Base-by-base conservation (phyloP, 108 stramenopile genomes). In the Cyclostephanos tholiformis region DNA sequence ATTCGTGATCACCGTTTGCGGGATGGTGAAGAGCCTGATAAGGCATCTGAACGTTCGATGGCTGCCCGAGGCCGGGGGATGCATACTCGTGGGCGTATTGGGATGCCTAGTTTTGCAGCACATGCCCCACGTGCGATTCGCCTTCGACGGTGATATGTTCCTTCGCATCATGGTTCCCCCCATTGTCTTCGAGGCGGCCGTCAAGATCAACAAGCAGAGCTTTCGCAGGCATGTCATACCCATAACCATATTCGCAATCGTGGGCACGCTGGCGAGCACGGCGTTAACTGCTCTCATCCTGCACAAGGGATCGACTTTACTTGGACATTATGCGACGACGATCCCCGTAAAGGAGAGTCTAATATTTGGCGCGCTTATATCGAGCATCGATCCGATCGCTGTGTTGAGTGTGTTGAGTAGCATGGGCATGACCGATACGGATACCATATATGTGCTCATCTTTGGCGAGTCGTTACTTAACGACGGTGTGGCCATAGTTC, bases 391-490 rank as follows among this genome's bases (percentile, higher is more conserved):
- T 71, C 95, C 95, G 0, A 87, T 96, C 43, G 95, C 95, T 23
- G 85, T 89, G 2, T 74, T 96, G 27, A 87, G 90, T 66, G 87
- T 96, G 44, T 63, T 96, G 46, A 66, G 82, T 22, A 86, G 77
- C 59, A 87, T 96, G 56, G 92, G 92, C 36, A 78, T 96, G 59
- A 79, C 80, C 4, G 84, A 94, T 29, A 75, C 88, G 23, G 91
- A 93, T 63, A 89, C 93, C 3, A 65, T 96, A 23, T 97, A 93
- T 67, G 85, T 91, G 0, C 74, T 98, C 49, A 89, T 97, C 14
- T 97, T 98, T 79, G 98, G 98, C 9, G 98, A 98, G 82, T 79
- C 84, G 6, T 76, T 98, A n/a, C 75, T 98, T 65, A 98, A 97
- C 72, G 98, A 98, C 77, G 98, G 96, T 13, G 93, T 98, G 39